Conservation (phyloP, 2,329 filamentous ascomycete genomes). For the Aciculosporium take region DNA sequence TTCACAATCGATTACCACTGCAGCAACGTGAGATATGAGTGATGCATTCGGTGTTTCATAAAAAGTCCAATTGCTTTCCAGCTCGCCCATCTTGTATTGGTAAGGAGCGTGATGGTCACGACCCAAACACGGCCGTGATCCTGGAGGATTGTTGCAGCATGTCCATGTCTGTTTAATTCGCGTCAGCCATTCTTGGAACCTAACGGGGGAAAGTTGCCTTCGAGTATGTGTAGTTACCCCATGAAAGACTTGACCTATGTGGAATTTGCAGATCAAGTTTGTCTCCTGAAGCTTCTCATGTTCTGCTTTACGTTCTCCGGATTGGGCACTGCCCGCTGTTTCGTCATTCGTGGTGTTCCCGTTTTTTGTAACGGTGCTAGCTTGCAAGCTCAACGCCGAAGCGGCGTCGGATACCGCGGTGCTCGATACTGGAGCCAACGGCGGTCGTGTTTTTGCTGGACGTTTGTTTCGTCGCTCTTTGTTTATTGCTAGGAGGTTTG, state of each 20-base stretch:
- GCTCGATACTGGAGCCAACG: background rate
- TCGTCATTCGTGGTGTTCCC: background rate
- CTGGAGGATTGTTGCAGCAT: slow-evolving; percentile 15
- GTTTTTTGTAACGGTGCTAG: background rate
- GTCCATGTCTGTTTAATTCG: slow-evolving; percentile 14
- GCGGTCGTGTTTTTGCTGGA: background rate
- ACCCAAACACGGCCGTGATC: slow-evolving; percentile 13
- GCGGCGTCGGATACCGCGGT: background rate
- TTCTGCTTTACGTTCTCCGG: background rate
- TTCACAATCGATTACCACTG: slow-evolving; percentile 39
- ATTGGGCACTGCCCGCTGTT: background rate
- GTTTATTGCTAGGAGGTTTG: background rate
- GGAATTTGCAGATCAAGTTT: slow-evolving; percentile 13
- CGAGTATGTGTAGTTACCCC: slow-evolving; percentile 10
- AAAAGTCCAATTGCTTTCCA: slow-evolving; percentile 15
- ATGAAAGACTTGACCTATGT: slow-evolving; percentile 15
- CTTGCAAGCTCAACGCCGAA: background rate
- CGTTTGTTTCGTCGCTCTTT: slow-evolving; percentile 1
- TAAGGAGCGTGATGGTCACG: slow-evolving; percentile 14
- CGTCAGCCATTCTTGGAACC: background rate
- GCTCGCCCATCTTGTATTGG: slow-evolving; percentile 12
- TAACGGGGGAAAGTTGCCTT: too few relatives aligned
- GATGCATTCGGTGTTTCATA: slow-evolving; percentile 7
- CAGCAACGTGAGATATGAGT: slow-evolving; percentile 6
- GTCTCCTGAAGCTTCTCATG: background rate